Evolutionary conservation across 2,329 filamentous ascomycete species (phyloP), one percentile per base, ranked within the genome.

Genomic region (Diaporthe longicolla): DNA sequence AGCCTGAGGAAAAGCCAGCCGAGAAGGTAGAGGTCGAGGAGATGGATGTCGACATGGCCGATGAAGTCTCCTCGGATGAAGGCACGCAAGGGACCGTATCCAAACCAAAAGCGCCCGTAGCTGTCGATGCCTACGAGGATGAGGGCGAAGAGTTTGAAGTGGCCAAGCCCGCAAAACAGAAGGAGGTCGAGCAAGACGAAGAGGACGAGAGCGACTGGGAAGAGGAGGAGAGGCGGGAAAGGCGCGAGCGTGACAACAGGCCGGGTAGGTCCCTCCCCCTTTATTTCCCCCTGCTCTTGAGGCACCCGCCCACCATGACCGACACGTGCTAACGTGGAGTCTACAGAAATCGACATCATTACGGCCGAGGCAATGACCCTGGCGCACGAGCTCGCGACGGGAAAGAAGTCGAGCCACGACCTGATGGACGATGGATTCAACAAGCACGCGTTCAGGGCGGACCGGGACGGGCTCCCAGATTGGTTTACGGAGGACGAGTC

Each of bases 341-440:
- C 48, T 48, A 82, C 83, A 89, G 95, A 98, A 81, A 97, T 99
- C 84, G 95, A 98, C 82, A 98, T 99, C 80, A 97, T 98, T 80
- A 99, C 97, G n/a, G 97, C 95, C 7, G 97, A 99, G 87, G 97
- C 97, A 77, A 99, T 99, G 97, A 97, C 96, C 0, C 89, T 99
- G 21, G 97, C 97, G 0, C 97, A 98, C 77, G 91, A 95, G 80
- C 92, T 99, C 74, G 97, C 95, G 4, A 95, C 93, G 0, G 96
- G 96, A 58, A 89, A 96, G 81, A 95, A 93, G 83, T 93, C 92
- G 0, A 93, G 90, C 59, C 84, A 93, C 72, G 94, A 98, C 78
- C 86, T 98, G 7, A 86, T 96, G 59, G 97, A 99, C 80, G 96
- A 98, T 76, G 93, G 92, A 54, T 99, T 97, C 89, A 98, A 98